phyloP scores from a whole-genome alignment of 805 yeast species.

The Candida takata region DNA sequence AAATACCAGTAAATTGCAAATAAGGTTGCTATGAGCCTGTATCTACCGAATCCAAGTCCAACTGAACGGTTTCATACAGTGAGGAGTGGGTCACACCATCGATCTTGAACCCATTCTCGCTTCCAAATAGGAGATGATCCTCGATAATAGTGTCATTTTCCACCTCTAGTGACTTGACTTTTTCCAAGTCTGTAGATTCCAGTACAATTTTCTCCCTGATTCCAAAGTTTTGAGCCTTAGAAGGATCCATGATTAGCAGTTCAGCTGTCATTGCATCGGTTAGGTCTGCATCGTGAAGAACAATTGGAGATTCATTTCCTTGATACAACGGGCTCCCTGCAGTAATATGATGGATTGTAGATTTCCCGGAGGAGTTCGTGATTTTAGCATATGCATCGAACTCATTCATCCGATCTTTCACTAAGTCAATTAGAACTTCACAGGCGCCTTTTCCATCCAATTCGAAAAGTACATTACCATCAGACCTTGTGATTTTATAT shows the following conservation, averaged over 20 bases:
- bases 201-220: neutral
- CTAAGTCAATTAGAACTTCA: slow-evolving; percentile 1
- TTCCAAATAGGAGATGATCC: slow-evolving; percentile 3
- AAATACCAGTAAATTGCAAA: too few relatives aligned
- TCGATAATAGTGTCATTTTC: slow-evolving; percentile 2
- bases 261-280: neutral
- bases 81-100: slow-evolving; percentile 3
- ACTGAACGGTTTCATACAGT: slow-evolving; percentile 3
- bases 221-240: neutral
- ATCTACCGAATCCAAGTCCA: too few relatives aligned
- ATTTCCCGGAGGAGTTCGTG: neutral
- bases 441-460: slow-evolving; percentile 7
- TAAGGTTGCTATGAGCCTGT: too few relatives aligned
- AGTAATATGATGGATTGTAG: slow-evolving; percentile 2
- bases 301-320: slow-evolving; percentile 1
- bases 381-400: slow-evolving; percentile 7
- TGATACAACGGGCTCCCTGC: slow-evolving; percentile 9
- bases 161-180: neutral
- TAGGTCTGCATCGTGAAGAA: slow-evolving; percentile 5
- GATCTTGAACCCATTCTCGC: slow-evolving; percentile 5
- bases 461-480: slow-evolving; percentile 5
- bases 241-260: slow-evolving; percentile 3
- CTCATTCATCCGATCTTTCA: neutral
- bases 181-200: slow-evolving; percentile 1
- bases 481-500: slow-evolving; percentile 1